phyloP scores from a whole-genome alignment of 345 rosid species.

The Arabis hirsuta region DNA sequence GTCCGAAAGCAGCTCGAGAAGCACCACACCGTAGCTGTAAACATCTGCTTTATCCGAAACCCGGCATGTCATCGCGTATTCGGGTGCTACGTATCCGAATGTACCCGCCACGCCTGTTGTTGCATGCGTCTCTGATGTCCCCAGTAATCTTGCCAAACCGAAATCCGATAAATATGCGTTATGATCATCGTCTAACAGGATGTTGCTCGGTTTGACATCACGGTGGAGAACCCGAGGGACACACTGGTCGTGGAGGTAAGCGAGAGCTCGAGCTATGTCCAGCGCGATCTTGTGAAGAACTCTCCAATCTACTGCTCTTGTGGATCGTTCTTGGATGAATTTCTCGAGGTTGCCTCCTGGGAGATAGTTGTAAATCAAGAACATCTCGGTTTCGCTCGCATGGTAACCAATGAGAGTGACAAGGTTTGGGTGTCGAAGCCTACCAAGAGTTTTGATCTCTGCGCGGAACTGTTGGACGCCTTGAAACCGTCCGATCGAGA shows the following conservation, averaged over 20 bases:
- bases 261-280: constrained; percentile 84
- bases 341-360: constrained; percentile 68
- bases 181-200: constrained; percentile 73
- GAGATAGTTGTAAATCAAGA: constrained; percentile 62
- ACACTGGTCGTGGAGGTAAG: constrained; percentile 85
- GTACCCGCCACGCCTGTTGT: constrained; percentile 97
- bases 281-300: constrained; percentile 85
- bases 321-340: constrained; percentile 60
- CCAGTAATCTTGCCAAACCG: constrained; percentile 88
- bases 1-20: constrained; percentile 84
- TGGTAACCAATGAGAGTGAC: constrained; percentile 65
- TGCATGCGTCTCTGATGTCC: constrained; percentile 95
- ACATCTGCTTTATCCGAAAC: constrained; percentile 98
- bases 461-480: constrained; percentile 66
- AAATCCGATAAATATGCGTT: constrained; percentile 90
- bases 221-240: constrained; percentile 93
- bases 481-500: constrained; percentile 60
- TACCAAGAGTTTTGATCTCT: constrained; percentile 63
- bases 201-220: constrained; percentile 93
- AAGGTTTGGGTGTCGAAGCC: constrained; percentile 59
- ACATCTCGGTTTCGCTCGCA: constrained; percentile 68
- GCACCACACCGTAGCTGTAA: constrained; percentile 95
- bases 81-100: constrained; percentile 95
- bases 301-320: constrained; percentile 62
- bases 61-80: constrained; percentile 95